phyloP scores from a whole-genome alignment of 352 stramenopile genomes.

The Pythium dissotocum region DNA sequence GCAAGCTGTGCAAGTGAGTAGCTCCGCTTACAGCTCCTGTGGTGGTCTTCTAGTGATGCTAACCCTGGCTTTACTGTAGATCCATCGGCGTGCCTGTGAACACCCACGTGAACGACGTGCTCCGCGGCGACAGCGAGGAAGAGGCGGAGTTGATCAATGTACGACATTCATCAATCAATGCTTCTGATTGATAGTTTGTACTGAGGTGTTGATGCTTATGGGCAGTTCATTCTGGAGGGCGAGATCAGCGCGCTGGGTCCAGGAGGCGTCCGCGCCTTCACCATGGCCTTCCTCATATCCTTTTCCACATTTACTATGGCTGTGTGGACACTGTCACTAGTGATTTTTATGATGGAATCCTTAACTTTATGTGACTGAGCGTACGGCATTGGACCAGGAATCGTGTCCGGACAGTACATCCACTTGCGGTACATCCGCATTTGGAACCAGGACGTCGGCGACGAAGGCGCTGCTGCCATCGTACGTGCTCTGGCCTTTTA shows the following conservation, averaged over 20 bases:
- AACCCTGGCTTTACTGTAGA: slow-evolving; percentile 22
- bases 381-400: slow-evolving; percentile 66
- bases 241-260: slow-evolving; percentile 62
- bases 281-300: slow-evolving; percentile 84
- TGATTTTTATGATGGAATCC: slow-evolving; percentile 21
- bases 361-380: slow-evolving; percentile 40
- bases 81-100: slow-evolving; percentile 72
- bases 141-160: slow-evolving; percentile 76
- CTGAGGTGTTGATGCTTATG: neutral
- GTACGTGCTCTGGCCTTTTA: slow-evolving; percentile 33
- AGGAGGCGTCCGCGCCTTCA: slow-evolving; percentile 61
- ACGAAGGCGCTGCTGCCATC: slow-evolving; percentile 71
- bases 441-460: slow-evolving; percentile 78
- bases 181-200: neutral
- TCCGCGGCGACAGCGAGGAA: slow-evolving; percentile 59
- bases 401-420: slow-evolving; percentile 60
- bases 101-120: slow-evolving; percentile 65
- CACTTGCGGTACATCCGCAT: slow-evolving; percentile 77
- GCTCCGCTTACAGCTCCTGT: neutral
- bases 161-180: neutral
- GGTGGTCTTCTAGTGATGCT: neutral
- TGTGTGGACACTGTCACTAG: neutral
- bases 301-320: slow-evolving; percentile 18
- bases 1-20: slow-evolving; percentile 74
- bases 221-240: slow-evolving; percentile 76